A percentile compares a stretch with the other conserved stretches of the same genome.
phyloP scores from a whole-genome alignment of 2,329 filamentous ascomycete species.

The Colletotrichum graminicola region DNA sequence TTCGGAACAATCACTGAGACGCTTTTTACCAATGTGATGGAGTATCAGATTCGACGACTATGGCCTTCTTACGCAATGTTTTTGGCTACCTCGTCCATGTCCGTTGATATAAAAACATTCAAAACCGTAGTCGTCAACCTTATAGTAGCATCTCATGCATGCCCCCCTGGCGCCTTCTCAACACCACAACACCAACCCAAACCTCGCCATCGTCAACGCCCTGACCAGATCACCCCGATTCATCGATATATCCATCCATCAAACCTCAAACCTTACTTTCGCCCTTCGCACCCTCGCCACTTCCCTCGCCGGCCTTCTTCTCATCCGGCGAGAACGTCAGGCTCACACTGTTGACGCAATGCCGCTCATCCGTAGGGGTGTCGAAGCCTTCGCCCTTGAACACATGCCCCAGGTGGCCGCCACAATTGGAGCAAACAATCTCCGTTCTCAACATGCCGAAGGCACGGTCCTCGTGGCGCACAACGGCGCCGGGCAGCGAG shows the following conservation, averaged over 20 bases:
- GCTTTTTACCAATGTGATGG: not conserved
- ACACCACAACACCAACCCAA: not conserved
- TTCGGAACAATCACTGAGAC: not conserved
- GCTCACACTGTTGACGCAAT: constrained; percentile 96
- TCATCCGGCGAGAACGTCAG: constrained; percentile 83
- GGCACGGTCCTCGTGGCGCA: constrained; percentile 79
- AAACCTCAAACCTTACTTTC: constrained; percentile 53
- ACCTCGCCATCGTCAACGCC: not conserved
- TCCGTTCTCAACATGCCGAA: constrained; percentile 90
- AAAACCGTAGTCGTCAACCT: not conserved
- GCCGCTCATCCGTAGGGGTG: constrained; percentile 93
- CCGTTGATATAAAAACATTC: not conserved
- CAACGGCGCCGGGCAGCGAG: constrained; percentile 90
- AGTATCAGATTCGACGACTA: not conserved
- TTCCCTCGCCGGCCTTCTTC: constrained; percentile 52
- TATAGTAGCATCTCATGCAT: too few relatives aligned
- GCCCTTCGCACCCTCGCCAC: constrained; percentile 48
- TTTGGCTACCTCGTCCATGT: not conserved
- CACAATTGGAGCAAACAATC: constrained; percentile 95
- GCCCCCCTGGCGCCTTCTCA: not conserved
- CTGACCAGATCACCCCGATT: not conserved
- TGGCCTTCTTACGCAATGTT: not conserved
- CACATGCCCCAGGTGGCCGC: constrained; percentile 90
- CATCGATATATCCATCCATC: not conserved
- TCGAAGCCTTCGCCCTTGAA: constrained; percentile 89